These are phyloP conservation scores for Saururus chinensis DNA, from an alignment of 164 flowering plant species.

Conservation along the genomic window DNA sequence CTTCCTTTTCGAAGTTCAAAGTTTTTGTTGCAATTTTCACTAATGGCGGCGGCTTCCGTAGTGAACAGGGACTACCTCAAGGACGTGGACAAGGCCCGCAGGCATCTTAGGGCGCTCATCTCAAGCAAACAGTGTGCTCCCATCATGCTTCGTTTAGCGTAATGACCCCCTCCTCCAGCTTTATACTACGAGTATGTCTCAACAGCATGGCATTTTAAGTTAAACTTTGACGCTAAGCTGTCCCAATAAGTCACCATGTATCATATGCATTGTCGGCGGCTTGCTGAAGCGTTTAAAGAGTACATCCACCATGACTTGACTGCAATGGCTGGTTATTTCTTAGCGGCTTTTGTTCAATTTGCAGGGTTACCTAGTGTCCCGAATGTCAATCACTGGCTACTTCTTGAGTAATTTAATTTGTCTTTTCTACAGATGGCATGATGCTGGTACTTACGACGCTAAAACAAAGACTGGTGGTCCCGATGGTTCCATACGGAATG, in stretches of 20 bases:
- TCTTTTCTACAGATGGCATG: constrained; percentile 67
- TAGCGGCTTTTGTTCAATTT: too few relatives aligned
- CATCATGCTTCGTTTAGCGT: constrained; percentile 97
- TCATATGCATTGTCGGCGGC: too few relatives aligned
- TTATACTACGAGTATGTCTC: too few relatives aligned
- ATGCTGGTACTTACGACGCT: constrained; percentile 88
- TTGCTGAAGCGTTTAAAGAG: too few relatives aligned
- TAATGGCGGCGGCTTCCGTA: constrained; percentile 41
- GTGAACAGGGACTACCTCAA: constrained; percentile 75
- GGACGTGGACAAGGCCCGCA: constrained; percentile 81
- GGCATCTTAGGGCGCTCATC: constrained; percentile 85
- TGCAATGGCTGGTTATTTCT: constrained; percentile 1
- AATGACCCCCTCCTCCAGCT: too few relatives aligned
- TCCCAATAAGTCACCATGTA: too few relatives aligned
- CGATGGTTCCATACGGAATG: constrained; percentile 79
- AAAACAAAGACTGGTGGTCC: constrained; percentile 87
- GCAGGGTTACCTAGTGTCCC: not conserved
- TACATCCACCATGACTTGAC: too few relatives aligned
- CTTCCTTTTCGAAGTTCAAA: too few relatives aligned
- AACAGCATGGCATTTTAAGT: too few relatives aligned
- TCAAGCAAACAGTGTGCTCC: constrained; percentile 80
- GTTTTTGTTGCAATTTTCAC: not conserved
- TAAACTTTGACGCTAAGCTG: too few relatives aligned
- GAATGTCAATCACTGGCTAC: not conserved
- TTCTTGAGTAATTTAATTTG: too few relatives aligned